Evolutionary conservation across 2,329 filamentous ascomycete species (phyloP).

Genomic region (Beauveria scarabaeidicola): DNA sequence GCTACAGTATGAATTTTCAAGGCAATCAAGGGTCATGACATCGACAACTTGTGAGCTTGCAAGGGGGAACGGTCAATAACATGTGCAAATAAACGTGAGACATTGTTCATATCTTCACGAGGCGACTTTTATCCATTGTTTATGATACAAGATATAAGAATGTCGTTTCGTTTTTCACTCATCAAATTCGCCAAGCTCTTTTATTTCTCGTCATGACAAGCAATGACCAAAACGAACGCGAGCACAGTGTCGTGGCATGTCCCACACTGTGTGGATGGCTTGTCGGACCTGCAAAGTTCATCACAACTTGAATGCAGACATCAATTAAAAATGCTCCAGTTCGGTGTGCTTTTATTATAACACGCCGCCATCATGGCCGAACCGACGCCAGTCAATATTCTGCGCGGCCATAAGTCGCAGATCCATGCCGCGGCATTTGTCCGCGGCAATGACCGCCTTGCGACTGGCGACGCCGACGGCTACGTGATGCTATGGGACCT

Average conservation of each 20-base stretch:
- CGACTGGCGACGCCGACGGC: constrained; percentile 84
- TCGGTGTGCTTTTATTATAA: not conserved
- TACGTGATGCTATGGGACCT: constrained; percentile 84
- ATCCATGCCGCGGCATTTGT: constrained; percentile 72
- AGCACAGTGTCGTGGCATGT: not conserved
- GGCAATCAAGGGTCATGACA: constrained; percentile 12
- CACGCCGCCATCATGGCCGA: not conserved
- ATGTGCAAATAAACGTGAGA: not conserved
- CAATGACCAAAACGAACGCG: no score
- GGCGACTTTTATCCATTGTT: not conserved
- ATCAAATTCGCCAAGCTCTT: no score
- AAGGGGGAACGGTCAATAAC: not conserved
- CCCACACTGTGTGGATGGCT: not conserved
- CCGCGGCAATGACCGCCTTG: constrained; percentile 62
- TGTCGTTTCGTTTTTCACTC: no score
- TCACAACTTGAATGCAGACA: not conserved
- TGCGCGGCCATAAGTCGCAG: constrained; percentile 76
- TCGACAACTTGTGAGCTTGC: not conserved
- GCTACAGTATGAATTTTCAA: constrained; percentile 86
- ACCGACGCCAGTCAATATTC: constrained; percentile 48
- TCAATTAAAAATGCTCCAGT: not conserved
- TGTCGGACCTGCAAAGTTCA: not conserved
- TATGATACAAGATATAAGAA: not conserved
- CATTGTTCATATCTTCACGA: not conserved
- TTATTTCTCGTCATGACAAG: no score